Evolutionary conservation across 805 yeast genomes (phyloP), one percentile per base, ranked within the genome.

Genomic region (Teunomyces aglyptinius): DNA sequence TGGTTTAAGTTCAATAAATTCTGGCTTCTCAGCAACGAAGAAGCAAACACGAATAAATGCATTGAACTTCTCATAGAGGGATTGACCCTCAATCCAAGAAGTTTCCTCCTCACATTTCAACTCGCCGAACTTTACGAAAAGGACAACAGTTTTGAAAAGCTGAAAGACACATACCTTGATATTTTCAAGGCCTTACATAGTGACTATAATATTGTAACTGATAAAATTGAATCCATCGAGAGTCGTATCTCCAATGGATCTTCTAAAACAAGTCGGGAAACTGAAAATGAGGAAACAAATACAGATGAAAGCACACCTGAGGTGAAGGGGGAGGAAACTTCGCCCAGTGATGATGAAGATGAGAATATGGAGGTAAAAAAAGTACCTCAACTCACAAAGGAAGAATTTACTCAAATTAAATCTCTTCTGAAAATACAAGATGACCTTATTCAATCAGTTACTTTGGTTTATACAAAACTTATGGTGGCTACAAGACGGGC

Each of bases 401-500:
- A 48, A 13, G 49, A 49, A 24, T 45, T 42, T 12, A 19, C 41
- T 11, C 45, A 48, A 12, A 52, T 68, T 12, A 50, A 51, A n/a
- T 49, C 48, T 15, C 53, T 60, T 20, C 57, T 56, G 24, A 47
- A 48, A n/a, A 49, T 54, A 38, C 60, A 59, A 36, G 54, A 57
- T 8, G 66, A 59, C 27, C 54, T 59, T 41, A 52, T 51, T 41
- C 59, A 57, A 48, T 65, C 76, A 6, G 71, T 88, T 29, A 86
- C 96, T 0, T 70, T 78, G 39, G 83, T 83, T 5, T 88, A 84
- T 61, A 78, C 85, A 26, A 78, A 79, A 51, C 81, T 80, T 50
- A 84, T 89, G 89, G 80, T 82, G 59, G 74, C 87, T 13, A 71
- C 81, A 51, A 89, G 88, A 57, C 74, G 97, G 51, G 61, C 77